Evolutionary conservation across 2,329 filamentous ascomycete genomes (phyloP).

Genomic region (Trichothecium sympodiale): DNA sequence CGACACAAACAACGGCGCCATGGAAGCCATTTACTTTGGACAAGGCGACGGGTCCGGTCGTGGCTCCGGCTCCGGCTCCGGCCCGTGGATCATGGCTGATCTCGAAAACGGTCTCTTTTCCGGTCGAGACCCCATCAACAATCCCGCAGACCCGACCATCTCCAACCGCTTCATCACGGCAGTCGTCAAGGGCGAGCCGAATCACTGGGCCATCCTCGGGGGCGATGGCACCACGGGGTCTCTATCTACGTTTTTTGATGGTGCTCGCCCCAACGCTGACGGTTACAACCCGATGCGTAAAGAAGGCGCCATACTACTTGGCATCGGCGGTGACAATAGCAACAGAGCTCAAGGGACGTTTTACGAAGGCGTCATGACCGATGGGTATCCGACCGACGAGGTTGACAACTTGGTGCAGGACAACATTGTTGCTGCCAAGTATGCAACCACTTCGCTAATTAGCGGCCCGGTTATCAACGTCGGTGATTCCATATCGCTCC

Average conservation of each 20-base stretch:
- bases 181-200: slow-evolving; percentile 42
- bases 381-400: slow-evolving; percentile 47
- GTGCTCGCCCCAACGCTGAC: slow-evolving; percentile 33
- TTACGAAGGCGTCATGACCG: slow-evolving; percentile 55
- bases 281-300: slow-evolving; percentile 55
- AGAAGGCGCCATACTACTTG: slow-evolving; percentile 56
- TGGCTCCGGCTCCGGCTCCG: slow-evolving; percentile 43
- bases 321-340: slow-evolving; percentile 60
- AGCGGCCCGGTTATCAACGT: slow-evolving; percentile 32
- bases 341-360: slow-evolving; percentile 48
- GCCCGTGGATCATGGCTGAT: slow-evolving; percentile 61
- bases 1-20: slow-evolving; percentile 51
- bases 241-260: slow-evolving; percentile 48
- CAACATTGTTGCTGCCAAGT: slow-evolving; percentile 48
- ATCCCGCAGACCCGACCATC: slow-evolving; percentile 40
- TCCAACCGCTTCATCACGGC: slow-evolving; percentile 45
- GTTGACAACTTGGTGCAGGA: slow-evolving; percentile 38
- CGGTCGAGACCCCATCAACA: slow-evolving; percentile 29
- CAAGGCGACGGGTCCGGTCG: slow-evolving; percentile 36
- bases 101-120: slow-evolving; percentile 58
- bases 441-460: slow-evolving; percentile 28
- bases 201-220: slow-evolving; percentile 49
- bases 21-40: slow-evolving; percentile 60
- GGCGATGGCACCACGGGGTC: slow-evolving; percentile 41
- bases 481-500: slow-evolving; percentile 38